Conservation (phyloP, 106 monocot species). For the Acanthochlamys bracteata region DNA sequence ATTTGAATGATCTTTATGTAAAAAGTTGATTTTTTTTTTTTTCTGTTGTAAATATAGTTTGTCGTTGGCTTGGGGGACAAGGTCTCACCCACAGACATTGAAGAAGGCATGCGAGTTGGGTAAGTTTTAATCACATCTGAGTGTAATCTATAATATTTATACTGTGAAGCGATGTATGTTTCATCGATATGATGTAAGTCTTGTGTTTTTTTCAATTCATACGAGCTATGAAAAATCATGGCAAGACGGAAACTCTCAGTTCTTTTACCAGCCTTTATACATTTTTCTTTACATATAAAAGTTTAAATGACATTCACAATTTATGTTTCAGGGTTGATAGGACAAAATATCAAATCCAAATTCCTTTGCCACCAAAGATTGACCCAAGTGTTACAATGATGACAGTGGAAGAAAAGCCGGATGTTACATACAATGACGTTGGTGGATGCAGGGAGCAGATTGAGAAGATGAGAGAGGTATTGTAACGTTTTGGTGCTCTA, state of each 20-base stretch:
- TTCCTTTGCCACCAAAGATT: constrained; percentile 98
- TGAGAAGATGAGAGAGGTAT: no score
- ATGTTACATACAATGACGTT: constrained; percentile 99
- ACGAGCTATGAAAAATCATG: no score
- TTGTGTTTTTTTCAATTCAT: no score
- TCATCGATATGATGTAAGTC: no score
- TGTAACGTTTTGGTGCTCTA: no score
- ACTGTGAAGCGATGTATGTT: no score
- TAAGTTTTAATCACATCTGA: constrained; percentile 18
- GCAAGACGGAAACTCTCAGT: no score
- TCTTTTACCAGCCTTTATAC: no score
- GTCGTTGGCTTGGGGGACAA: constrained; percentile 97
- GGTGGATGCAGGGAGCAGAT: constrained; percentile 47
- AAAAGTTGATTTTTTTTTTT: neutral
- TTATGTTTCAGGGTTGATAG: constrained; percentile 76
- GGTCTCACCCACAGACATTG: constrained; percentile 97
- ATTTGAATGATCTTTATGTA: neutral
- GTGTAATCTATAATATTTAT: neutral
- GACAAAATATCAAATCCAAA: constrained; percentile 98
- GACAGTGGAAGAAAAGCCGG: constrained; percentile 99
- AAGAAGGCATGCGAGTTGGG: constrained; percentile 97
- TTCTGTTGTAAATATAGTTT: constrained; percentile 88
- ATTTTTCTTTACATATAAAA: no score
- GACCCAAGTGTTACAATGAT: constrained; percentile 99
- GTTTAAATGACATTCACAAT: neutral